Percentiles rank a stretch among this genome's conserved stretches.
These are phyloP conservation scores for Cucurbita ficifolia DNA, from an alignment of 306 rosid species.

Conservation along the genomic window DNA sequence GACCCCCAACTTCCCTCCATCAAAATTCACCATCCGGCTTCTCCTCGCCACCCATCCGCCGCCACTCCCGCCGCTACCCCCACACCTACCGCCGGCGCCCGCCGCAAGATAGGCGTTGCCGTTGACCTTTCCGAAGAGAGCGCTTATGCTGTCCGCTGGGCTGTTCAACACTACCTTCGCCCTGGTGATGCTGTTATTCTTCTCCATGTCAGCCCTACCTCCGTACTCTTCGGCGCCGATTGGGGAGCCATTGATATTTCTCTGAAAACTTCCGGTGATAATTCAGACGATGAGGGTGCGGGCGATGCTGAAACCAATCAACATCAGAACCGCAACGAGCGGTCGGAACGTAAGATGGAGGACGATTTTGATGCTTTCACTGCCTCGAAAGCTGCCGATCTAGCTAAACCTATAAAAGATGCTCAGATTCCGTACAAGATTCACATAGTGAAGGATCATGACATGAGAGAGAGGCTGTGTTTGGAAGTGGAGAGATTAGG, in stretches of 20 bases:
- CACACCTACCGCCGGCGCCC: constrained; percentile 92
- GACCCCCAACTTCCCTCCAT: constrained; percentile 81
- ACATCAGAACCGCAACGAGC: constrained; percentile 15
- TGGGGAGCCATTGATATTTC: constrained; percentile 85
- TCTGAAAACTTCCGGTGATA: constrained; percentile 30
- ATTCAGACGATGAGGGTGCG: constrained; percentile 20
- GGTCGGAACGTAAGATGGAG: constrained; percentile 42
- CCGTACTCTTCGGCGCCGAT: constrained; percentile 95
- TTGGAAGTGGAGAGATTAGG: constrained; percentile 88
- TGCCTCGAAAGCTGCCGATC: constrained; percentile 58
- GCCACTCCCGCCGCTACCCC: constrained; percentile 35
- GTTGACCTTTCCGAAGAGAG: constrained; percentile 94
- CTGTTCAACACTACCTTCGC: constrained; percentile 82
- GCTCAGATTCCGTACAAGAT: constrained; percentile 95
- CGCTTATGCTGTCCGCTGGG: constrained; percentile 93
- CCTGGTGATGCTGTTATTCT: constrained; percentile 96
- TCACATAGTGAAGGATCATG: constrained; percentile 96
- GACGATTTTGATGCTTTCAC: constrained; percentile 87
- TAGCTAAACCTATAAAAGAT: constrained; percentile 59
- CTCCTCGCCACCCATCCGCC: constrained; percentile 54
- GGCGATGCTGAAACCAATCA: constrained; percentile 3
- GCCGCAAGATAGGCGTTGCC: constrained; percentile 90
- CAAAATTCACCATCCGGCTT: constrained; percentile 81
- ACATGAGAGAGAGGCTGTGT: constrained; percentile 88
- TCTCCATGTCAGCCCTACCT: constrained; percentile 92